phyloP scores from a whole-genome alignment of 2,329 filamentous ascomycete genomes.

The Epichloe festucae region DNA sequence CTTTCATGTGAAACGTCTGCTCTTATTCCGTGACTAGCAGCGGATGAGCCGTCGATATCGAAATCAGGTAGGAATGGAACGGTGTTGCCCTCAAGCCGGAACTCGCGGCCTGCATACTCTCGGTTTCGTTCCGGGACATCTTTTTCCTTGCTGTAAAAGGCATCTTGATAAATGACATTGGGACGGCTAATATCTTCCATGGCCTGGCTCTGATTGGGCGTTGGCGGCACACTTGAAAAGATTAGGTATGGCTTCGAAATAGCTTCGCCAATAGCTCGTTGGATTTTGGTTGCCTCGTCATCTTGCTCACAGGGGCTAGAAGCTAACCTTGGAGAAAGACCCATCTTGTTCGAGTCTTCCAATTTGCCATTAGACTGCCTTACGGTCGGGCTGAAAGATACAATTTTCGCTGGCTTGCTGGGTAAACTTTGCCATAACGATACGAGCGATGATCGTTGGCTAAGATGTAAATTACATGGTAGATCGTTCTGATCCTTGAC shows the following conservation, averaged over 20 bases:
- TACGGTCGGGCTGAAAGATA: not conserved
- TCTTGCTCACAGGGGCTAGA: conserved; percentile 1
- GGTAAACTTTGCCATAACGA: conserved; percentile 33
- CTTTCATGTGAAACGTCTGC: conserved; percentile 34
- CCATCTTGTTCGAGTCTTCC: not conserved
- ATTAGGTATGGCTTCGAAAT: conserved; percentile 9
- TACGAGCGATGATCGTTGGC: not conserved
- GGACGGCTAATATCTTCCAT: conserved; percentile 30
- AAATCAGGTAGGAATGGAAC: conserved; percentile 73
- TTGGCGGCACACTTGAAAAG: conserved; percentile 17
- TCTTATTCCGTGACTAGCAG: conserved; percentile 42
- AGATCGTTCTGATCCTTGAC: not conserved
- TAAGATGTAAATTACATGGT: not conserved
- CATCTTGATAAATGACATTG: conserved; percentile 66
- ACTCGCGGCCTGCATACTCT: conserved; percentile 82
- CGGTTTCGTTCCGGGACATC: conserved; percentile 67
- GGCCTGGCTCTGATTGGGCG: conserved; percentile 9
- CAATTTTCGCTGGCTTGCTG: conserved; percentile 5
- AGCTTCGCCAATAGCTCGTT: conserved; percentile 1
- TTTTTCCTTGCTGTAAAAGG: conserved; percentile 70
- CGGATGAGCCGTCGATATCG: conserved; percentile 44
- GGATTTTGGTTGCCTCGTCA: conserved; percentile 1
- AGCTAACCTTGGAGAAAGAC: not conserved
- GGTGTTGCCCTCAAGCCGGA: conserved; percentile 61
- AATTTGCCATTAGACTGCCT: not conserved